Base-by-base conservation (phyloP, 805 yeast species). In the Saccharomycopsis sp. region DNA sequence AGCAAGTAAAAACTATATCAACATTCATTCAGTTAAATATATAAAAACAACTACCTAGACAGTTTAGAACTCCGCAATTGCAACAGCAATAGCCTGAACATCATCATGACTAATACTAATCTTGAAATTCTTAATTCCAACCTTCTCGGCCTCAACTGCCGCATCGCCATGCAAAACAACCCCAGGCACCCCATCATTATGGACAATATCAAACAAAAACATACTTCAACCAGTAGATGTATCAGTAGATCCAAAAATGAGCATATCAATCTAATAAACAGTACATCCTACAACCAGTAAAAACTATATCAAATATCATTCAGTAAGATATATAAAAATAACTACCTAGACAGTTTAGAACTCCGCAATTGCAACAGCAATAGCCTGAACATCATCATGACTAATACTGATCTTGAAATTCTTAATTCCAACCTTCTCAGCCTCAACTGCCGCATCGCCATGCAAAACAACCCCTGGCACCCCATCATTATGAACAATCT, bases 81-180 rank as follows among this genome's bases (percentile, higher is more conserved):
- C 99, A 67, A 94, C 97, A 9, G 99, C 98, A 63, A 96, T 94
- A 47, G 97, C 89, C 79, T 94, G 99, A 78, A 87, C 80, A 66
- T 95, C 99, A 69, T 92, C 97, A 71, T 94, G 99, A 23, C 97
- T 88, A 65, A 94, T 94, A 50, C 97, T 89, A 59, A 94, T 96
- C 68, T 81, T 87, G 62, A 94, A 87, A 37, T 74, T 71, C 71
- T 77, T 79, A 61, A 89, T 81, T 51, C 92, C 94, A 56, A 84
- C 84, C 57, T 75, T 73, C 20, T 76, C 69, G 50, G 98, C 97
- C 63, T 90, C 88, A 34, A 72, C 68, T 66, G 81, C 76, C 51
- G 99, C 98, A 54, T 75, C 78, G 54, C 97, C 97, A 61, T 78
- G 76, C 66, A 94, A 80, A 20, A 68, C 71, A 62, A 95, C 99